phyloP scores from a whole-genome alignment of 2,329 filamentous ascomycete genomes.

The Thelonectria blattea region DNA sequence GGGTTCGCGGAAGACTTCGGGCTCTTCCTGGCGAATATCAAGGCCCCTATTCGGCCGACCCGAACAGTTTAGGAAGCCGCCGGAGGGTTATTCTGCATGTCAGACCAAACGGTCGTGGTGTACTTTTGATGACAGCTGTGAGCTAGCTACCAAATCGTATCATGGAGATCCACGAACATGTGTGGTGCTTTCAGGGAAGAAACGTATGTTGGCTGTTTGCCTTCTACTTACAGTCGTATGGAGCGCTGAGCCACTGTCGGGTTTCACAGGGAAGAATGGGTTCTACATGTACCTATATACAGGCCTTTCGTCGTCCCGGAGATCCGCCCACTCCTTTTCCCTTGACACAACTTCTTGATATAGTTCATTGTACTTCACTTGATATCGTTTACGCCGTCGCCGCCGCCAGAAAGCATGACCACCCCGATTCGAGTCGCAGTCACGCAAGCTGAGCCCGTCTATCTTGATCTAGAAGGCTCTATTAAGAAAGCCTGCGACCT shows the following conservation, averaged over 20 bases:
- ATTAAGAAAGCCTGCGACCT: conserved; percentile 36
- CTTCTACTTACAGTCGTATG: too few species aligned
- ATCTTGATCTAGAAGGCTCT: conserved; percentile 30
- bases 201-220: too few species aligned
- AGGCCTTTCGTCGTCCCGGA: too few species aligned
- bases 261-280: too few species aligned
- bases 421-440: conserved; percentile 25
- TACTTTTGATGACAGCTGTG: neutral
- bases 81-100: neutral
- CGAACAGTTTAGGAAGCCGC: neutral
- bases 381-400: too few species aligned
- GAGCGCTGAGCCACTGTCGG: too few species aligned
- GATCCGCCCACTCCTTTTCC: too few species aligned
- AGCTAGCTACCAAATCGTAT: neutral
- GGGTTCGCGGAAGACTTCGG: neutral
- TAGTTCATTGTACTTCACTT: too few species aligned
- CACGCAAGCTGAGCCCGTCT: conserved; percentile 38
- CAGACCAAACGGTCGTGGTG: neutral
- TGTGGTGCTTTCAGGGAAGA: neutral
- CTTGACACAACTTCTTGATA: too few species aligned
- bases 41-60: neutral
- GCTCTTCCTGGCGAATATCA: neutral
- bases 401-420: neutral
- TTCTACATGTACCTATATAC: too few species aligned
- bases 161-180: neutral